These are phyloP conservation scores for Aspergillus sp. DNA, from an alignment of 2,329 filamentous ascomycete genomes.

Conservation along the genomic window DNA sequence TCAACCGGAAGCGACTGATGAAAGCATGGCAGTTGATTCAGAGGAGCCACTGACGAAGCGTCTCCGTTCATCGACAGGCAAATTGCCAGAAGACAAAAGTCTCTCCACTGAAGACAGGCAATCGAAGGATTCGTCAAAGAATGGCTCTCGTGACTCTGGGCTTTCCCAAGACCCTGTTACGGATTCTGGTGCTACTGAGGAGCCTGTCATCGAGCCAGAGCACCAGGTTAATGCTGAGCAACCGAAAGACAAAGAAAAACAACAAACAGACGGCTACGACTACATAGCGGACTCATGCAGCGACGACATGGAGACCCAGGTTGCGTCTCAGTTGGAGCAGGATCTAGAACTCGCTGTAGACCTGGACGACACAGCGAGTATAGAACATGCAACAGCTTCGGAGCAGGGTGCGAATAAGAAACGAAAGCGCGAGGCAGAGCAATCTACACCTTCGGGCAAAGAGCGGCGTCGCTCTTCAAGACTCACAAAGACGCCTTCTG, in stretches of 20 bases:
- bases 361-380: conserved; percentile 20
- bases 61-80: conserved; percentile 29
- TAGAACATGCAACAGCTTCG: conserved; percentile 8
- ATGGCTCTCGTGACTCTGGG: not conserved
- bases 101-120: not conserved
- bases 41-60: conserved; percentile 13
- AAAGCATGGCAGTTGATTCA: not conserved
- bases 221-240: not conserved
- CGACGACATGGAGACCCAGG: conserved; percentile 47
- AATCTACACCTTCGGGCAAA: conserved; percentile 17
- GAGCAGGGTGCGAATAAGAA: conserved; percentile 32
- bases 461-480: conserved; percentile 36
- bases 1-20: not conserved
- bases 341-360: conserved; percentile 46
- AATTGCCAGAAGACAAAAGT: conserved; percentile 13
- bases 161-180: not conserved
- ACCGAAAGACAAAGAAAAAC: not conserved
- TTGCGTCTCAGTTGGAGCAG: conserved; percentile 49
- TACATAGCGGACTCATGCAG: conserved; percentile 38
- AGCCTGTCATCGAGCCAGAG: not conserved
- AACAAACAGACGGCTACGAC: conserved; percentile 13
- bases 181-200: not conserved
- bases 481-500: conserved; percentile 17
- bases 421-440: conserved; percentile 35
- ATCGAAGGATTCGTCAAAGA: conserved; percentile 8